Percentiles rank a stretch among this genome's conserved stretches.
Evolutionary conservation across 306 rosid genomes (phyloP).

Genomic region (Rosa multiflora): DNA sequence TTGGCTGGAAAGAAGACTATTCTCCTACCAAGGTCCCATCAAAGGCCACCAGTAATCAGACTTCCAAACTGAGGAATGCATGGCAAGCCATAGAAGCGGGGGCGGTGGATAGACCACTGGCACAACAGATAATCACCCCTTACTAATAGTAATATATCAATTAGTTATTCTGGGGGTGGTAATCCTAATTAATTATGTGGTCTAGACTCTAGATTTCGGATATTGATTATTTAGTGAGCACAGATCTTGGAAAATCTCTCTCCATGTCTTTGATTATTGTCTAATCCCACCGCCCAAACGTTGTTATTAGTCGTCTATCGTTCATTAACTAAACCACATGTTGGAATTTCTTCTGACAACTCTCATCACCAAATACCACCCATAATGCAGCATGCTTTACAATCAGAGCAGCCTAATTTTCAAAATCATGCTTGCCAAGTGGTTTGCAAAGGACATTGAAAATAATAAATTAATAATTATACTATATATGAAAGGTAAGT

Average conservation of each 20-base stretch:
- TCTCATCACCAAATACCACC: constrained; percentile 33
- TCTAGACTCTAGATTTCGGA: constrained; percentile 19
- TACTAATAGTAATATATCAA: not conserved
- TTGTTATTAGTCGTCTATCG: not conserved
- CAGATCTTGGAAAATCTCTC: constrained; percentile 49
- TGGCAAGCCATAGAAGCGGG: no score
- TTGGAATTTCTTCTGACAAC: constrained; percentile 45
- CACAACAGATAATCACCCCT: not conserved
- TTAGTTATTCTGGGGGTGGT: not conserved
- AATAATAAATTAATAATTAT: no score
- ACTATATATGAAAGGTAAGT: no score
- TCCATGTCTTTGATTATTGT: constrained; percentile 14
- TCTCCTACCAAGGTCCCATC: no score
- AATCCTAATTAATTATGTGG: not conserved
- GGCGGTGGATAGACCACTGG: no score
- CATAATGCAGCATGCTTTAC: constrained; percentile 35
- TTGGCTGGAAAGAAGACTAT: no score
- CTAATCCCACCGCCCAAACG: constrained; percentile 42
- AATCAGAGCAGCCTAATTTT: not conserved
- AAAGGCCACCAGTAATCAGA: no score
- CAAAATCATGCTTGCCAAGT: not conserved
- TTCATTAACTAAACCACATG: constrained; percentile 19
- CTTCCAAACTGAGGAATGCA: no score
- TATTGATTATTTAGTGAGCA: constrained; percentile 34
- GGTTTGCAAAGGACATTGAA: not conserved